Base-by-base conservation (phyloP, 1,139 yeast species). In the Komagataea norvegica region DNA sequence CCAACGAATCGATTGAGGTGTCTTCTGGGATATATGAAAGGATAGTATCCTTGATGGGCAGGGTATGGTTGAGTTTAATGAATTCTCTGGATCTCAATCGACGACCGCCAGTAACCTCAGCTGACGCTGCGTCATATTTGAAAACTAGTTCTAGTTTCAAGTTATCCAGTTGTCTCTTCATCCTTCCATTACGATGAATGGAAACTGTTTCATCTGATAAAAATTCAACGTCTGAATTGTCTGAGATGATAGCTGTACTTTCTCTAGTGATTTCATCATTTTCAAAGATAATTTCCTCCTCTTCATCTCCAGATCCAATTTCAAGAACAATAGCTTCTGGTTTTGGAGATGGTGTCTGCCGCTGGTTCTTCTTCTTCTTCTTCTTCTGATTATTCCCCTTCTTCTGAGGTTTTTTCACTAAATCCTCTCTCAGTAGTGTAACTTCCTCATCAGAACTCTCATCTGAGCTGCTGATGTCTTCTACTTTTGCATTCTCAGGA, bases 1-100 rank as follows among this genome's bases (percentile, higher is more conserved):
- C 22, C 4, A 51, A 30, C 2, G 55, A 45, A 36, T 55, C 59
- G 6, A 44, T 15, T 1, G 51, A 49, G 1, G 36, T n/a, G 33
- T 52, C 56, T 8, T 18, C 13, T 3, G 51, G 48, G 19, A 45
- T 37, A 6, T 29, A 9, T 4, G 29, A 42, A 13, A 52, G 13
- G 3, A 49, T 39, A 1, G 41, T 26, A 2, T 37, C 25, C 10
- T 25, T 27, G 6, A 13, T 21, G 1, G 16, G 6, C 7, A 8
- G 19, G 16, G 15, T 22, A 13, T 13, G 7, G 6, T 16, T 27
- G 7, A 11, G 10, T 15, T 28, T 25, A 2, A 28, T 34, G 8
- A 28, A 27, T 6, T 33, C 34, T 33, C 52, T 43, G 6, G 44
- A 38, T 17, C 55, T 39, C 22, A 51, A 27, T 11, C 37, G 22